phyloP scores from a whole-genome alignment of 495 filamentous ascomycete genomes.

The Penicillium desertorum region DNA sequence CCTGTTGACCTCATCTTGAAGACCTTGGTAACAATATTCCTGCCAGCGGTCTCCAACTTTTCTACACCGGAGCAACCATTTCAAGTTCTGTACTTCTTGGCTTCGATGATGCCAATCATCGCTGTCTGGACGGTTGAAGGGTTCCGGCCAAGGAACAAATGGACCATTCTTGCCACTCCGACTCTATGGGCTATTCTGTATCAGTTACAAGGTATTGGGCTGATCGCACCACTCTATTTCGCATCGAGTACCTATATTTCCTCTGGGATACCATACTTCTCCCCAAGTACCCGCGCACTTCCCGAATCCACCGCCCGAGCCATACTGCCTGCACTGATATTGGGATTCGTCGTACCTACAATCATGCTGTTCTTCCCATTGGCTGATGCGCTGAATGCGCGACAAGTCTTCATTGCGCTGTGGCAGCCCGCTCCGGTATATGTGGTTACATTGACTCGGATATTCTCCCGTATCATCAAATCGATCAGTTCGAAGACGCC shows the following conservation, averaged over 20 bases:
- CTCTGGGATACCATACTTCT: constrained; percentile 1
- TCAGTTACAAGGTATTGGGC: constrained; percentile 22
- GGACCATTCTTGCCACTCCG: constrained; percentile 15
- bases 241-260: constrained; percentile 12
- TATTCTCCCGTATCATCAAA: constrained; percentile 7
- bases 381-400: background rate
- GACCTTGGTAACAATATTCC: constrained; percentile 14
- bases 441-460: constrained; percentile 12
- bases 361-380: constrained; percentile 18
- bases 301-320: constrained; percentile 8
- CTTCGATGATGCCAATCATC: constrained; percentile 17
- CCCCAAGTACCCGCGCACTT: constrained; percentile 2
- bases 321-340: constrained; percentile 16
- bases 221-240: constrained; percentile 22
- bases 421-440: constrained; percentile 20
- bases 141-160: constrained; percentile 19
- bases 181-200: constrained; percentile 19
- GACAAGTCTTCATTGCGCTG: constrained; percentile 14
- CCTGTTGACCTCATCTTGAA: constrained; percentile 14
- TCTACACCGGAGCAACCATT: constrained; percentile 12
- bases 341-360: constrained; percentile 19
- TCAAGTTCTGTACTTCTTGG: constrained; percentile 20
- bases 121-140: constrained; percentile 21
- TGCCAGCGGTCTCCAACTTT: constrained; percentile 10
- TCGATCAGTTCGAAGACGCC: background rate